These are phyloP conservation scores for Phytophthora cryptogea DNA, from an alignment of 352 stramenopile genomes.

Conservation along the genomic window DNA sequence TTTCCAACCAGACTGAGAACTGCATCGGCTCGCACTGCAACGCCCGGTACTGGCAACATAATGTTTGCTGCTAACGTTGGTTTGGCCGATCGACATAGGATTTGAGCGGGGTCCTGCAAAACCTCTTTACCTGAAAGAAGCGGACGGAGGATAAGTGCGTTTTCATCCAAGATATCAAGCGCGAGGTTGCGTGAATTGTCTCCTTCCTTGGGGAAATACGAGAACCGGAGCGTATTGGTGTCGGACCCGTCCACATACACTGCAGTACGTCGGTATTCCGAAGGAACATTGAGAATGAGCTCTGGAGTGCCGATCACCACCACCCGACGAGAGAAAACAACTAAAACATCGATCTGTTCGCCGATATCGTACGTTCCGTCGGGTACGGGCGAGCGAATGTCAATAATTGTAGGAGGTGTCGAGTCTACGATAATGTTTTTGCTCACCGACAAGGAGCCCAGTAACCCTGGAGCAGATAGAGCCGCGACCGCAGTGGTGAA, in stretches of 20 bases:
- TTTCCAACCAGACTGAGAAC: constrained; percentile 65
- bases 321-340: constrained; percentile 62
- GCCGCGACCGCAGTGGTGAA: constrained; percentile 44
- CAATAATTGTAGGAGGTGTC: constrained; percentile 44
- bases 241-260: constrained; percentile 56
- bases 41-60: constrained; percentile 50
- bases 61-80: constrained; percentile 45
- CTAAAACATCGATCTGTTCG: constrained; percentile 49
- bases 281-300: constrained; percentile 57
- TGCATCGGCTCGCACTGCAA: constrained; percentile 50
- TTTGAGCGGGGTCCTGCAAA: constrained; percentile 34
- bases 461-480: constrained; percentile 48
- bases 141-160: constrained; percentile 48
- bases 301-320: constrained; percentile 47
- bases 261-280: constrained; percentile 41
- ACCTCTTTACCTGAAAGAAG: constrained; percentile 37
- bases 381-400: constrained; percentile 37
- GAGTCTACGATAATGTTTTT: constrained; percentile 59
- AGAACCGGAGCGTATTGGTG: constrained; percentile 50
- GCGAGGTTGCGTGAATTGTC: constrained; percentile 52
- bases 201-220: constrained; percentile 43
- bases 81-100: constrained; percentile 42
- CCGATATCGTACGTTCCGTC: constrained; percentile 75
- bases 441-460: constrained; percentile 48
- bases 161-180: constrained; percentile 48